Conservation (phyloP, 768 basidiomycete genomes). For the Termitomyces sp. region DNA sequence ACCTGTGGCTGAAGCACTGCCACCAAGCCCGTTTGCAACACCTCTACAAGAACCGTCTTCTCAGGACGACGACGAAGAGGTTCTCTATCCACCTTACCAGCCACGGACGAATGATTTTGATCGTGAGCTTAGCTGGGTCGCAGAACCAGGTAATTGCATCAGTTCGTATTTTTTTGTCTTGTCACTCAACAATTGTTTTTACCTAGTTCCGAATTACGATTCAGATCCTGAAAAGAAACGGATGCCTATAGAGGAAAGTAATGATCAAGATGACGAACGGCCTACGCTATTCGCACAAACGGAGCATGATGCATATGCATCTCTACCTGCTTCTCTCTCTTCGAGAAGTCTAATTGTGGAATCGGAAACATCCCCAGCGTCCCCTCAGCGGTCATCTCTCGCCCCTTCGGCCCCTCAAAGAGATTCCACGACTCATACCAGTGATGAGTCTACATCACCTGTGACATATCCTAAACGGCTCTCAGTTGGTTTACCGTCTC, state of each 20-base stretch:
- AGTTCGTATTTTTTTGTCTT: constrained; percentile 3
- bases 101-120: constrained; percentile 47
- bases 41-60: constrained; percentile 62
- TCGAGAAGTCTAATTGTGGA: constrained; percentile 65
- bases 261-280: constrained; percentile 45
- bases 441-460: constrained; percentile 50
- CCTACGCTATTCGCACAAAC: constrained; percentile 44
- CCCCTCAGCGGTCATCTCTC: constrained; percentile 41
- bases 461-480: constrained; percentile 58
- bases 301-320: constrained; percentile 38
- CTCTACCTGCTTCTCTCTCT: constrained; percentile 53
- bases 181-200: not conserved
- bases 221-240: constrained; percentile 59
- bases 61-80: constrained; percentile 65
- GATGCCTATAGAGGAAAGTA: constrained; percentile 56
- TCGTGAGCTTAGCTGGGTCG: constrained; percentile 75
- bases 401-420: constrained; percentile 46
- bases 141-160: constrained; percentile 58
- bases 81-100: constrained; percentile 54
- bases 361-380: constrained; percentile 54
- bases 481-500: constrained; percentile 62
- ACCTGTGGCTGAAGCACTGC: constrained; percentile 57
- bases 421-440: constrained; percentile 35
- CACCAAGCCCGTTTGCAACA: constrained; percentile 69
- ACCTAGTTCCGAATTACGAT: constrained; percentile 11